These are phyloP conservation scores for Globisporangium parvum DNA, from an alignment of 352 stramenopile genomes.

Conservation along the genomic window DNA sequence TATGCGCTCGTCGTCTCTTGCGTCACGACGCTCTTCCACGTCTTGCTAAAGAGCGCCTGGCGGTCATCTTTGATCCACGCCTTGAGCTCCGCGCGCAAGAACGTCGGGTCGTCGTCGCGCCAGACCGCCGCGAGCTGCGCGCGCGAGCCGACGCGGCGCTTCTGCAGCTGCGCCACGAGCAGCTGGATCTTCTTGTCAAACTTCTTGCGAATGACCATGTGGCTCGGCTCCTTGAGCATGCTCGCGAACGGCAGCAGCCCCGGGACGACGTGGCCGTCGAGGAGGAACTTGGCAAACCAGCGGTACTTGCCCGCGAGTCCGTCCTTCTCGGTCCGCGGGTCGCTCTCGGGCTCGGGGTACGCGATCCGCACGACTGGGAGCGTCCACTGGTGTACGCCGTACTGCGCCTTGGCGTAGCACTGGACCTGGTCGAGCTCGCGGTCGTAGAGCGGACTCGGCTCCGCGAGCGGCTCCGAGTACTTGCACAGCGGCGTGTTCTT, in stretches of 20 bases:
- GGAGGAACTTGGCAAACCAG: slow-evolving; percentile 82
- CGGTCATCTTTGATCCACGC: slow-evolving; percentile 58
- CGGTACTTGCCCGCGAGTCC: slow-evolving; percentile 46
- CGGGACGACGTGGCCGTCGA: slow-evolving; percentile 58
- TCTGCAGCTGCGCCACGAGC: slow-evolving; percentile 60
- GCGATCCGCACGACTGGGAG: slow-evolving; percentile 51
- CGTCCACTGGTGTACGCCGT: slow-evolving; percentile 61
- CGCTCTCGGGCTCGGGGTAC: slow-evolving; percentile 29
- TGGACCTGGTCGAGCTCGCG: slow-evolving; percentile 52
- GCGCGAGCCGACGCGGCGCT: slow-evolving; percentile 33
- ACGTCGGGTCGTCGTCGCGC: slow-evolving; percentile 30
- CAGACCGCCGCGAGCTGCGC: slow-evolving; percentile 35
- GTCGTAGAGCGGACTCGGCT: slow-evolving; percentile 65
- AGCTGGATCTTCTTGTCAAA: slow-evolving; percentile 86
- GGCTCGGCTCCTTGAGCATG: slow-evolving; percentile 92
- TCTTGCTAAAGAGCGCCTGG: slow-evolving; percentile 36
- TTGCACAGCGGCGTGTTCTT: slow-evolving; percentile 69
- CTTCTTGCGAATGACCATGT: slow-evolving; percentile 81
- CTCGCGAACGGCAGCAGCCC: slow-evolving; percentile 80
- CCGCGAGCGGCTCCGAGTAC: slow-evolving; percentile 48
- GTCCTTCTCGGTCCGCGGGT: slow-evolving; percentile 25
- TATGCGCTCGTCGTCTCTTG: background rate
- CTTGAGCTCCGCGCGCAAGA: slow-evolving; percentile 45
- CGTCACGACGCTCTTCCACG: slow-evolving; percentile 31
- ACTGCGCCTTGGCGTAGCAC: slow-evolving; percentile 75